Percentiles rank a stretch among this genome's conserved stretches.
Conservation (phyloP, 441 rosid genomes). For the Euphorbia celastroides region DNA sequence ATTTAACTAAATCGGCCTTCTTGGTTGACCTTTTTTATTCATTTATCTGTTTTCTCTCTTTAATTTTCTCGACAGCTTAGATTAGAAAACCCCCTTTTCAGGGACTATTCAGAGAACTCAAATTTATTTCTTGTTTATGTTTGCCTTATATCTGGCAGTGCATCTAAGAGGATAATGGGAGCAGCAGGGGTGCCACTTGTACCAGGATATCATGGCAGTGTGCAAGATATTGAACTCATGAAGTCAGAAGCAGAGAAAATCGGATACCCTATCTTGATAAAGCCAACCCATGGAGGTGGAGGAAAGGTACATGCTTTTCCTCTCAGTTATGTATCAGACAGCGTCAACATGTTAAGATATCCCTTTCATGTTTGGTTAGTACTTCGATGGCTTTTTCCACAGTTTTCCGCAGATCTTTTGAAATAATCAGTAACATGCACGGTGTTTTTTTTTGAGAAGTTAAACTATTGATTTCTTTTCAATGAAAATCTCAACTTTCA, state of each 20-base stretch:
- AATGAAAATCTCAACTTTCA: conserved; percentile 28
- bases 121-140: conserved; percentile 5
- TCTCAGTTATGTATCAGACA: background rate
- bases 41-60: background rate
- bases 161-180: conserved; percentile 96
- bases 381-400: background rate
- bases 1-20: background rate
- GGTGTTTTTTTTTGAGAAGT: background rate
- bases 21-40: background rate
- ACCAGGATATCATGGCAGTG: conserved; percentile 89
- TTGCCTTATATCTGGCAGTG: conserved; percentile 36
- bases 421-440: background rate
- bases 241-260: conserved; percentile 83
- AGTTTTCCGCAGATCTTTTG: background rate
- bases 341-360: background rate
- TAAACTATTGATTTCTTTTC: conserved; percentile 15
- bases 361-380: background rate
- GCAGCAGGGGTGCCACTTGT: conserved; percentile 95
- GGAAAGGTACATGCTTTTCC: conserved; percentile 54
- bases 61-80: background rate
- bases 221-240: conserved; percentile 81
- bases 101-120: background rate
- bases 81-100: background rate
- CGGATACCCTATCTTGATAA: conserved; percentile 84
- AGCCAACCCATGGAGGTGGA: conserved; percentile 97